phyloP scores from a whole-genome alignment of 495 filamentous ascomycete genomes.

The Penicillium paradoxum region DNA sequence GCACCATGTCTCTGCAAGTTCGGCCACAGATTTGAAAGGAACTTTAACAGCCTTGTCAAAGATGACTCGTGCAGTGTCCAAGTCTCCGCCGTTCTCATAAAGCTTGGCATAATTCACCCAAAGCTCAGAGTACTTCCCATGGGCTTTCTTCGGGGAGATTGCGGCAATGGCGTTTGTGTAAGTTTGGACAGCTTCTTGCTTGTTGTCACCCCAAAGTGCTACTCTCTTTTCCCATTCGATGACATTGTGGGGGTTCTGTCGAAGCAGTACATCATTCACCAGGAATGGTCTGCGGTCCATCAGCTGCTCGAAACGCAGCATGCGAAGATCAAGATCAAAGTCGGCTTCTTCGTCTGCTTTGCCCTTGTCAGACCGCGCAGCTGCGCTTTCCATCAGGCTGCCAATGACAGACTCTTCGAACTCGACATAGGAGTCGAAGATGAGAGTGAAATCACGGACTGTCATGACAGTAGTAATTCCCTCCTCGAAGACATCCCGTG shows the following conservation, averaged over 20 bases:
- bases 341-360: constrained; percentile 81
- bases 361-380: constrained; percentile 74
- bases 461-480: constrained; percentile 98
- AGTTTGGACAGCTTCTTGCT: constrained; percentile 83
- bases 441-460: constrained; percentile 93
- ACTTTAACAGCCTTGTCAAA: constrained; percentile 98
- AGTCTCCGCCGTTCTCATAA: constrained; percentile 85
- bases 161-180: constrained; percentile 93
- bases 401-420: constrained; percentile 96
- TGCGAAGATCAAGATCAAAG: constrained; percentile 92
- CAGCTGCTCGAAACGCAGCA: constrained; percentile 96
- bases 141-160: constrained; percentile 90
- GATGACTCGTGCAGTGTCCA: constrained; percentile 81
- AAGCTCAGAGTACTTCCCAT: constrained; percentile 88
- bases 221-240: constrained; percentile 97
- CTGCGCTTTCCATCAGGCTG: constrained; percentile 82
- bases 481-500: constrained; percentile 92
- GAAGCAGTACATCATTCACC: constrained; percentile 89
- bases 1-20: constrained; percentile 97
- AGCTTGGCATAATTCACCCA: constrained; percentile 98
- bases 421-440: constrained; percentile 95
- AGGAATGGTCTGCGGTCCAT: constrained; percentile 98
- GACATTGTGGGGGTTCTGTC: constrained; percentile 96
- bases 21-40: constrained; percentile 88
- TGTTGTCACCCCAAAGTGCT: constrained; percentile 91